Percentiles rank a stretch among this genome's conserved stretches.
Evolutionary conservation across 2,329 filamentous ascomycete species (phyloP).

Genomic region (Curvularia sp.): DNA sequence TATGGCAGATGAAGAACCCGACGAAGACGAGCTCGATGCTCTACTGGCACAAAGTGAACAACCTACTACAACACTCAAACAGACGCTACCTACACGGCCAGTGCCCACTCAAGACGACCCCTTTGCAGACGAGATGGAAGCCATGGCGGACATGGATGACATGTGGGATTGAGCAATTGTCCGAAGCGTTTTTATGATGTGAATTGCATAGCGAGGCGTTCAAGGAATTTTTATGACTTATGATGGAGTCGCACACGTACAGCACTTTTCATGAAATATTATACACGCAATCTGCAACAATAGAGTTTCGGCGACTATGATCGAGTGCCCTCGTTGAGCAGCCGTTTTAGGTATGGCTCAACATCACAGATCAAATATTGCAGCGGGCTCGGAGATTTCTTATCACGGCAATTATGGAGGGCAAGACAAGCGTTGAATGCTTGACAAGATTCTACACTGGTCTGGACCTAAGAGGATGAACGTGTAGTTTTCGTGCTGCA

Average conservation of each 20-base stretch:
- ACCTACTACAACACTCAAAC: constrained; percentile 14
- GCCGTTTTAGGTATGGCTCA: neutral
- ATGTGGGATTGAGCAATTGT: constrained; percentile 33
- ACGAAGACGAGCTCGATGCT: constrained; percentile 61
- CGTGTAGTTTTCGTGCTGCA: constrained; percentile 2
- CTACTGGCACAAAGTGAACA: constrained; percentile 58
- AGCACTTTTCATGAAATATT: neutral
- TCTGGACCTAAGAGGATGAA: neutral
- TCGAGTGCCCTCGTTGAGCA: neutral
- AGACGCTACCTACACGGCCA: constrained; percentile 18
- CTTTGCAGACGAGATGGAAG: constrained; percentile 51
- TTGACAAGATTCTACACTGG: neutral
- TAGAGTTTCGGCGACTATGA: neutral
- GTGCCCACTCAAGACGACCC: constrained; percentile 36
- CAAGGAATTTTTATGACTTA: neutral
- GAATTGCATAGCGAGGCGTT: constrained; percentile 39
- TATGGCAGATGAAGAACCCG: constrained; percentile 49
- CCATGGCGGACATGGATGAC: constrained; percentile 50
- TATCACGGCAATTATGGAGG: neutral
- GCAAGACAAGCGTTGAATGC: neutral
- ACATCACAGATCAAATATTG: neutral
- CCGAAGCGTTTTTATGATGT: constrained; percentile 11
- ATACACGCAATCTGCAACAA: neutral
- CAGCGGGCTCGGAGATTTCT: no score
- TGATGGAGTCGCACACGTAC: neutral